A percentile compares a stretch with the other conserved stretches of the same genome.
Evolutionary conservation across 768 basidiomycete genomes (phyloP).

Genomic region (Collybia nuda): DNA sequence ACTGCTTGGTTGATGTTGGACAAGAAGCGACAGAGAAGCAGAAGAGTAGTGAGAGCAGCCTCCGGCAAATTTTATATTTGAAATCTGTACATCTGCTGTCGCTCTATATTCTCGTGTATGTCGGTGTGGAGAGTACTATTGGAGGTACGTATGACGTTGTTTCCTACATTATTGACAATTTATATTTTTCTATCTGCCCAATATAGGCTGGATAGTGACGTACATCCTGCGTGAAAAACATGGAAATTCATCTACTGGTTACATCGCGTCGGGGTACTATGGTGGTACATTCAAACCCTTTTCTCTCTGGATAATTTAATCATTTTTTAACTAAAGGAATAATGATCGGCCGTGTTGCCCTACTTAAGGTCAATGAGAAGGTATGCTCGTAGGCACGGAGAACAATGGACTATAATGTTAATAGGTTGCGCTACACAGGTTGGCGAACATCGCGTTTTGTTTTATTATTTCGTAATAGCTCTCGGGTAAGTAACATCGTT

Average conservation of each 20-base stretch:
- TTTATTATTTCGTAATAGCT: conserved; percentile 28
- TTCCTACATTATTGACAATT: not conserved
- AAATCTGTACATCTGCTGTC: too few relatives aligned
- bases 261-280: conserved; percentile 32
- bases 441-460: conserved; percentile 31
- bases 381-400: conserved; percentile 15
- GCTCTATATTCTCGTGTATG: too few relatives aligned
- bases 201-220: conserved; percentile 59
- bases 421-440: conserved; percentile 15
- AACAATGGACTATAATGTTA: not conserved
- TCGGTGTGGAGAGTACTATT: too few relatives aligned
- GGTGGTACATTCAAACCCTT: conserved; percentile 15
- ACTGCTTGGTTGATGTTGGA: too few relatives aligned
- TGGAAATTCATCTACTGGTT: conserved; percentile 47
- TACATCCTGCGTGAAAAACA: conserved; percentile 44
- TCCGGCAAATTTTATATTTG: too few relatives aligned
- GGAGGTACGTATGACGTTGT: not conserved
- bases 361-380: conserved; percentile 49
- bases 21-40: too few relatives aligned
- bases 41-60: too few relatives aligned
- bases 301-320: not conserved
- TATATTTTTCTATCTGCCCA: not conserved
- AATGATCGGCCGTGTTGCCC: conserved; percentile 49
- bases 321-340: conserved; percentile 35
- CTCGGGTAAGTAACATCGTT: conserved; percentile 24